Evolutionary conservation across 768 basidiomycete species (phyloP).

Genomic region (Termitomyces titanicus): DNA sequence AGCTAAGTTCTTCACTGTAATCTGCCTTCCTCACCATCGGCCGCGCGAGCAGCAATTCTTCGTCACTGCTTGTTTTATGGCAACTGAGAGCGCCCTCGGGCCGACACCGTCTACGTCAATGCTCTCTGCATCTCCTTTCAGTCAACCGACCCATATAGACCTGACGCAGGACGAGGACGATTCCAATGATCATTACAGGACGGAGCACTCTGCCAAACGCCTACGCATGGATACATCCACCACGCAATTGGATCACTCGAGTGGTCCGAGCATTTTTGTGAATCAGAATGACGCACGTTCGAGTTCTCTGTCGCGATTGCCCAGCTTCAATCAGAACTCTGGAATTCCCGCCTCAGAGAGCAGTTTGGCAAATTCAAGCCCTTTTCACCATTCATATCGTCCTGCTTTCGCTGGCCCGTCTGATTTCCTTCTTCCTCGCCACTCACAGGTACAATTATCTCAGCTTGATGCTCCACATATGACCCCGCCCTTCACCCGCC

Average conservation of each 20-base stretch:
- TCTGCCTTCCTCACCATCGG: slow-evolving; percentile 1
- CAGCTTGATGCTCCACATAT: slow-evolving; percentile 19
- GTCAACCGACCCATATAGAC: slow-evolving; percentile 43
- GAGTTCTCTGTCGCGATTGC: slow-evolving; percentile 15
- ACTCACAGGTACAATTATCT: slow-evolving; percentile 23
- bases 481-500: slow-evolving; percentile 19
- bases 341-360: slow-evolving; percentile 10
- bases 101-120: slow-evolving; percentile 2
- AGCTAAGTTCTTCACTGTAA: slow-evolving; percentile 1
- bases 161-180: slow-evolving; percentile 70
- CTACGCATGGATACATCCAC: slow-evolving; percentile 31
- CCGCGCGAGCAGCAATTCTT: slow-evolving; percentile 1
- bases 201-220: slow-evolving; percentile 37
- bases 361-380: slow-evolving; percentile 15
- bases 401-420: slow-evolving; percentile 49
- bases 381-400: slow-evolving; percentile 31
- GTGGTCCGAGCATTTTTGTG: slow-evolving; percentile 4
- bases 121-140: slow-evolving; percentile 6
- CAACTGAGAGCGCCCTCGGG: slow-evolving; percentile 3
- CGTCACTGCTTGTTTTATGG: slow-evolving; percentile 2
- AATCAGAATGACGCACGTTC: slow-evolving; percentile 3
- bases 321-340: slow-evolving; percentile 19
- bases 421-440: slow-evolving; percentile 24
- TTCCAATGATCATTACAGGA: slow-evolving; percentile 32
- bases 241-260: slow-evolving; percentile 7